Base-by-base conservation (phyloP, 2,329 filamentous ascomycete species). In the Alternaria novae-zelandiae region DNA sequence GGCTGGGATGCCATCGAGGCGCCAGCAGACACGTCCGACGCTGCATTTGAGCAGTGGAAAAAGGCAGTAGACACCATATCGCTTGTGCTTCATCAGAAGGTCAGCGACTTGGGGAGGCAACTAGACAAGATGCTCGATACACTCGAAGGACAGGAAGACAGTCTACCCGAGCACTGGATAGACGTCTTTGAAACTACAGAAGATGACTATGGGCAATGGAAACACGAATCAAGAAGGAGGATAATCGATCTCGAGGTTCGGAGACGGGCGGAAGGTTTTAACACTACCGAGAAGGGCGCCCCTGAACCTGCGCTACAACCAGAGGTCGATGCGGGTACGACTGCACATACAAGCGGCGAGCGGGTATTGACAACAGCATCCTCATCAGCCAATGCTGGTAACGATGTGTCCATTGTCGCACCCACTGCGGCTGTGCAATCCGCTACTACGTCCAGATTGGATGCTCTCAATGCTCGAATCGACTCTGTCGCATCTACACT, bases 111-210 rank as follows among this genome's bases (percentile, higher is more conserved):
- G 0, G 95, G 93, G 0, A 86, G 86, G 51, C 86, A 89, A 43
- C 84, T 98, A 65, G 96, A 99, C 78, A 88, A 86, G 54, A 93
- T 97, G 87, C 86, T 99, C 13, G 94, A 99, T 79, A 86, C 88
- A 30, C 84, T 98, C 3, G 96, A 98, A 79, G 94, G 93, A 2
- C 86, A 89, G 58, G 86, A 91, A 46, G 96, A 99, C 73, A 93
- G 91, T 0, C 83, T 99, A 10, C 96, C 96, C 0, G 91, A 96
- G 44, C 78, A 83, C 26, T 99, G 95, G 96, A 88, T 98, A 59
- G 93, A 97, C 71, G 87, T 90, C 5, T 90, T 98, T 82, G 96
- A 98, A 78, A 81, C 82, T 0, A 83, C 96, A 5, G 96, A 99
- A 78, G 83, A 86, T 11, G 87, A 90, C 28, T 97, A 95, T 79